Evolutionary conservation across 305 asterid species (phyloP), one percentile per base, ranked within the genome.

Genomic region (Fraxinus greggii): DNA sequence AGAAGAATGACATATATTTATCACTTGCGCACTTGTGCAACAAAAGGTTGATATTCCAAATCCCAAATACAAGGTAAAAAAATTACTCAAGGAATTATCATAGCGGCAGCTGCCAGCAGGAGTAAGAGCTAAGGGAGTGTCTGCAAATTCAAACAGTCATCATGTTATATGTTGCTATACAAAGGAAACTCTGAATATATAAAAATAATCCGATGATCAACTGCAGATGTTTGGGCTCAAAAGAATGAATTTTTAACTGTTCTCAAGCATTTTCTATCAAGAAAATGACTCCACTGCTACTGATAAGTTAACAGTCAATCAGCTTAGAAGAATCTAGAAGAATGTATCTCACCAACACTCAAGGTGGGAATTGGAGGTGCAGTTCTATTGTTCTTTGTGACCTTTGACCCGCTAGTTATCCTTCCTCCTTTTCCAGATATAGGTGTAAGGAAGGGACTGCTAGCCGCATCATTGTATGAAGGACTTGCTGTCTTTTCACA

Each of bases 101-200:
- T 94, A 94, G 79, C 99, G 98, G 90, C 98, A 96, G 92, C 88
- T 91, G 36, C 97, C 89, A 80, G 95, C 97, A 77, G 98, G 98
- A 59, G 99, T 96, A 80, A 88, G 94, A 77, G 94, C 92, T 75
- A 95, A 90, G 31, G 93, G 91, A 85, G 91, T 88, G 87, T 91
- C 99, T 96, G 94, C 90, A 90, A 83, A 84, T 40, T 78, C 1
- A 32, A 63, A 80, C 21, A 75, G 70, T 6, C 59, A 75, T 72
- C 73, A 40, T 8, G 56, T 45, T 70, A 86, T 35, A 61, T 78
- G 59, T 54, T 42, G 29, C 72, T 72, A n/a, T 8, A 73, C 12
- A 19, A 77, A 63, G 29, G 67, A 36, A 83, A 29, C 74, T 4
- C 17, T 23, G 32, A 63, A 63, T 63, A 12, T 26, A 23, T 24